phyloP scores from a whole-genome alignment of 345 rosid species.

The Chamaenerion angustifolium region DNA sequence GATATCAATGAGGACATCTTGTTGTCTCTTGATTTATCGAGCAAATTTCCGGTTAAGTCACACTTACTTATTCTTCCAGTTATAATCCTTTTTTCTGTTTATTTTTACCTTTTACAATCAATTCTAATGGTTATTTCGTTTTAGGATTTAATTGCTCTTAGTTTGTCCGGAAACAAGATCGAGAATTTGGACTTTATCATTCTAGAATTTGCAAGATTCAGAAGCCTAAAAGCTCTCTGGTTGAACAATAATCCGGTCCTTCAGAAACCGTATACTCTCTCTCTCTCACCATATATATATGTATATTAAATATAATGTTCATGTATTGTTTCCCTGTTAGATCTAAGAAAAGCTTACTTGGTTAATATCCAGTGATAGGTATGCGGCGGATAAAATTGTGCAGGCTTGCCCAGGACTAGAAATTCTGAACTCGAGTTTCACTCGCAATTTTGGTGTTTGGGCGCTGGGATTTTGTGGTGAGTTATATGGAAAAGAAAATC shows the following conservation, averaged over 20 bases:
- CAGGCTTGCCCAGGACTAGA: slow-evolving; percentile 55
- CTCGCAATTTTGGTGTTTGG: slow-evolving; percentile 58
- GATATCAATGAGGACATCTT: slow-evolving; percentile 42
- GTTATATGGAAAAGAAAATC: slow-evolving; percentile 50
- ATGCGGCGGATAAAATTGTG: slow-evolving; percentile 32
- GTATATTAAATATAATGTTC: background rate
- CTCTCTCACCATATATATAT: background rate
- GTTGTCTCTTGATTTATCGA: slow-evolving; percentile 40
- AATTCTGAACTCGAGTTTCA: slow-evolving; percentile 67
- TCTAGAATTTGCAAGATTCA: slow-evolving; percentile 52
- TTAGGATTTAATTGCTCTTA: slow-evolving; percentile 74
- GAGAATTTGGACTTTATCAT: slow-evolving; percentile 33
- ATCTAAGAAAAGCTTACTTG: slow-evolving; percentile 6
- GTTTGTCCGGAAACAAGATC: slow-evolving; percentile 66
- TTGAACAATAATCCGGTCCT: slow-evolving; percentile 64
- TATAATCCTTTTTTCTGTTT: background rate
- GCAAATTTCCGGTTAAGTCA: slow-evolving; percentile 43
- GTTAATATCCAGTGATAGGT: slow-evolving; percentile 30
- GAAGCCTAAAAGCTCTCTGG: slow-evolving; percentile 72
- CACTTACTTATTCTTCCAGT: background rate
- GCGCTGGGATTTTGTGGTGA: slow-evolving; percentile 83
- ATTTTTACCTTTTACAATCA: background rate
- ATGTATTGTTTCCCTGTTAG: background rate
- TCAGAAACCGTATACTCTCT: slow-evolving; percentile 32
- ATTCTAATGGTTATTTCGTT: background rate